phyloP scores from a whole-genome alignment of 805 yeast genomes.

The Zygosaccharomyces rouxii region DNA sequence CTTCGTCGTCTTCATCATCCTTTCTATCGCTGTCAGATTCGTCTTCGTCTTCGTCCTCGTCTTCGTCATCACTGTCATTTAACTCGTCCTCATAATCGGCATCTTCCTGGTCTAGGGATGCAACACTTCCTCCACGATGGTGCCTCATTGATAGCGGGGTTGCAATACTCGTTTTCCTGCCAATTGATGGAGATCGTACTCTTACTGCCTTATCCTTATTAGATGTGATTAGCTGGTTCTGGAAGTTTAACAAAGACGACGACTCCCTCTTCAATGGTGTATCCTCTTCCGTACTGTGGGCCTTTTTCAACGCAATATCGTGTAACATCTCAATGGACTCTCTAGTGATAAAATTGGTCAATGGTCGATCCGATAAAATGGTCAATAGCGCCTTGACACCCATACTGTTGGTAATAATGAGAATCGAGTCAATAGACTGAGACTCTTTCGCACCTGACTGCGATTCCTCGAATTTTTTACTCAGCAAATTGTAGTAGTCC shows the following conservation, averaged over 20 bases:
- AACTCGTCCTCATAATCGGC: slow-evolving; percentile 17
- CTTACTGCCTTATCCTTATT: slow-evolving; percentile 34
- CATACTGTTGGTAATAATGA: slow-evolving; percentile 32
- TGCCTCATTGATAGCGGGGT: not conserved
- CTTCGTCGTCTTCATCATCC: slow-evolving; percentile 36
- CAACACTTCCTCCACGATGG: not conserved
- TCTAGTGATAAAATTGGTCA: slow-evolving; percentile 28
- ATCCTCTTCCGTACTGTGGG: slow-evolving; percentile 15
- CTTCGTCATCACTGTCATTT: slow-evolving; percentile 8
- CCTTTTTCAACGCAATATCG: slow-evolving; percentile 14
- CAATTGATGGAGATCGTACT: slow-evolving; percentile 29
- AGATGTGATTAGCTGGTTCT: slow-evolving; percentile 30
- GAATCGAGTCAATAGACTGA: slow-evolving; percentile 23
- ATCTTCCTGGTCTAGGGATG: slow-evolving; percentile 5
- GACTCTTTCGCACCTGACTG: not conserved
- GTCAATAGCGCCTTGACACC: slow-evolving; percentile 36
- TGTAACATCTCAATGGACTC: slow-evolving; percentile 30
- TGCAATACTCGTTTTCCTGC: slow-evolving; percentile 18
- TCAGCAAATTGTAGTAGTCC: slow-evolving; percentile 30
- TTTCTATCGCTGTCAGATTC: slow-evolving; percentile 29
- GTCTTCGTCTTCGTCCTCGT: slow-evolving; percentile 20
- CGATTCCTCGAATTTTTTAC: slow-evolving; percentile 21
- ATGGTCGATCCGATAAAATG: slow-evolving; percentile 33
- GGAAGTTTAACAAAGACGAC: slow-evolving; percentile 30
- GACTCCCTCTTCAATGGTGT: slow-evolving; percentile 29